Percentiles rank a stretch among this genome's conserved stretches.
These are phyloP conservation scores for Hypoxylon crocopeplum DNA, from an alignment of 495 filamentous ascomycete species.

Conservation along the genomic window DNA sequence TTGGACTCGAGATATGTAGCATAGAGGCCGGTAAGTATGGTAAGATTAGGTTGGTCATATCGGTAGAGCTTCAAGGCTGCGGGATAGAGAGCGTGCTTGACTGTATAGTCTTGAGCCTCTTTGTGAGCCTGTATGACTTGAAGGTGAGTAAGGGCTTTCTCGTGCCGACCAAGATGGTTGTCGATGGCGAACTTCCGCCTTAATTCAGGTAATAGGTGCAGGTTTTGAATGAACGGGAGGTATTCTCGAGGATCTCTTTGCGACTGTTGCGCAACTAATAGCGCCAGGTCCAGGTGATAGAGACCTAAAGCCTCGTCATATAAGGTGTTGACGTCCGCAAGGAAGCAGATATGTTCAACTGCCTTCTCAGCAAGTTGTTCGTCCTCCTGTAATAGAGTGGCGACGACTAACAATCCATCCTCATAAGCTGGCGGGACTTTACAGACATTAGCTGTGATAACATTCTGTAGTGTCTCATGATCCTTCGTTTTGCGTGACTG, in stretches of 20 bases:
- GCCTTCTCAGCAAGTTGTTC: conserved; percentile 78
- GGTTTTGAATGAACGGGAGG: conserved; percentile 86
- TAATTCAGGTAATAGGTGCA: conserved; percentile 73
- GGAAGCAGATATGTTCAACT: conserved; percentile 94
- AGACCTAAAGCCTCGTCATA: conserved; percentile 90
- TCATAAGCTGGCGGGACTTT: conserved; percentile 90
- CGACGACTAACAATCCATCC: conserved; percentile 79
- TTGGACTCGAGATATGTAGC: conserved; percentile 76
- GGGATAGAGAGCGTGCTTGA: conserved; percentile 80
- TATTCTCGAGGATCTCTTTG: conserved; percentile 97
- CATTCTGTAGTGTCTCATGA: conserved; percentile 71
- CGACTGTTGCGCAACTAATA: conserved; percentile 92
- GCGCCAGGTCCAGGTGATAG: conserved; percentile 87
- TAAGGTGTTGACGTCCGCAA: conserved; percentile 90
- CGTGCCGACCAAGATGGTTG: conserved; percentile 75
- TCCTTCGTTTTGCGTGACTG: conserved; percentile 68
- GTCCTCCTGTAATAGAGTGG: conserved; percentile 71
- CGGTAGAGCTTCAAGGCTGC: conserved; percentile 82
- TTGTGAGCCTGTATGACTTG: conserved; percentile 69
- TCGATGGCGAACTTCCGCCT: conserved; percentile 85
- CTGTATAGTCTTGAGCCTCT: conserved; percentile 75
- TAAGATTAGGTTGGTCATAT: conserved; percentile 67
- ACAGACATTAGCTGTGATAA: conserved; percentile 93
- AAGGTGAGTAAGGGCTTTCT: conserved; percentile 80
- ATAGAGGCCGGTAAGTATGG: conserved; percentile 73